phyloP scores from a whole-genome alignment of 805 yeast genomes.

The Wickerhamiella sorbophila region DNA sequence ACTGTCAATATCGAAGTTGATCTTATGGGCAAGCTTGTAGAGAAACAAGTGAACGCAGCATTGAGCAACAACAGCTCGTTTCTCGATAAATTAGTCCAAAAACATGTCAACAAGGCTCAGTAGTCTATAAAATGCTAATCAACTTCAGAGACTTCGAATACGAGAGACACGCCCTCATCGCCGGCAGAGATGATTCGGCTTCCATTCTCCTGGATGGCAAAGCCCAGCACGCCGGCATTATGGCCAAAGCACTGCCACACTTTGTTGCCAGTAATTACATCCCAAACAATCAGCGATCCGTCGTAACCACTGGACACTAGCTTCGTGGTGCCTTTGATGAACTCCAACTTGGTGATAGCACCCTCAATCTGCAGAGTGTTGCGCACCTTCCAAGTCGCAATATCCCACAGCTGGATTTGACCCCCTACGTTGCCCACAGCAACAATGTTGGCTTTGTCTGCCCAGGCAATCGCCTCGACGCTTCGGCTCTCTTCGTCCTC shows the following conservation, averaged over 20 bases:
- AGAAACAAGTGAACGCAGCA: slow-evolving; percentile 58
- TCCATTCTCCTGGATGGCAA: slow-evolving; percentile 52
- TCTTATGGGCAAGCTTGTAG: slow-evolving; percentile 80
- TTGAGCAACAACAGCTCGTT: slow-evolving; percentile 24
- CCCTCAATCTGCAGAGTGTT: slow-evolving; percentile 56
- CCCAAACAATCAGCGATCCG: slow-evolving; percentile 78
- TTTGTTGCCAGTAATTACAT: slow-evolving; percentile 70
- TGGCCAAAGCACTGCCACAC: slow-evolving; percentile 79
- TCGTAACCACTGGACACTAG: slow-evolving; percentile 68
- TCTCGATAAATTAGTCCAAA: background rate
- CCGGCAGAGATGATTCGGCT: slow-evolving; percentile 78
- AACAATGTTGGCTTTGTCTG: slow-evolving; percentile 44
- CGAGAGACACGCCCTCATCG: slow-evolving; percentile 86
- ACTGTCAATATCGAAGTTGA: slow-evolving; percentile 88
- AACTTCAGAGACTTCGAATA: slow-evolving; percentile 29
- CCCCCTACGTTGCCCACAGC: slow-evolving; percentile 90
- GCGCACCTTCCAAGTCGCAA: slow-evolving; percentile 77
- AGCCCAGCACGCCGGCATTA: slow-evolving; percentile 85
- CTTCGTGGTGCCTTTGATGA: slow-evolving; percentile 32
- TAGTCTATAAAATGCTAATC: background rate
- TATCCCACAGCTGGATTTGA: slow-evolving; percentile 65
- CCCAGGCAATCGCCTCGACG: slow-evolving; percentile 74
- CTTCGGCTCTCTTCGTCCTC: slow-evolving; percentile 42
- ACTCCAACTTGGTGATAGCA: slow-evolving; percentile 67
- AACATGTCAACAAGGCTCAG: background rate